Evolutionary conservation across 495 filamentous ascomycete genomes (phyloP).

Genomic region (Xylaria scruposa): DNA sequence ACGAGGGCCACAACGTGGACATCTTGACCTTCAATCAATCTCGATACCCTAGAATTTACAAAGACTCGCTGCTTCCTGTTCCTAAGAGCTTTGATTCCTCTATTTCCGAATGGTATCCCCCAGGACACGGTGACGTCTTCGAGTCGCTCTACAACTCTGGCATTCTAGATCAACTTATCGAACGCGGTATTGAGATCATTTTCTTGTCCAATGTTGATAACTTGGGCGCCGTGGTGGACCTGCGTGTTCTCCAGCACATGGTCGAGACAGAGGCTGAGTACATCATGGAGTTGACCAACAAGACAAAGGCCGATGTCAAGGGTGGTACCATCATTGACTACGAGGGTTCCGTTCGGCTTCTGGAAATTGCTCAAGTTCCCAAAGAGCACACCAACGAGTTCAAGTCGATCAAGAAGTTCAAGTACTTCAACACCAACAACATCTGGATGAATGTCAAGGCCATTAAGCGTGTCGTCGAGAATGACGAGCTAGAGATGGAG

Average conservation of each 20-base stretch:
- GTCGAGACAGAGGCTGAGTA: constrained; percentile 93
- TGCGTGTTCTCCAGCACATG: constrained; percentile 99
- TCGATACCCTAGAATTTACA: constrained; percentile 93
- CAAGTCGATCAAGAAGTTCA: constrained; percentile 99
- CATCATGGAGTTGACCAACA: constrained; percentile 99
- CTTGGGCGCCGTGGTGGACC: constrained; percentile 95
- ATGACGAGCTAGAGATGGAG: constrained; percentile 98
- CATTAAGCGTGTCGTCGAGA: constrained; percentile 98
- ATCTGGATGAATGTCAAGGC: constrained; percentile 99
- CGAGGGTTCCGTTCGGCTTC: constrained; percentile 91
- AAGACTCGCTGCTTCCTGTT: constrained; percentile 95
- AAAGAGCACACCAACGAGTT: constrained; percentile 99
- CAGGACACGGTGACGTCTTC: constrained; percentile 98
- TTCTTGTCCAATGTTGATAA: constrained; percentile 99
- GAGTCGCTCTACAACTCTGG: constrained; percentile 99
- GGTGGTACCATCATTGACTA: constrained; percentile 99
- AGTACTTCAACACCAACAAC: constrained; percentile 99
- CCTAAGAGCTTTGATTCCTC: constrained; percentile 88
- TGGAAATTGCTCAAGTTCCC: constrained; percentile 99
- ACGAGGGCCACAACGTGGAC: constrained; percentile 99
- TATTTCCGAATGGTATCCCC: constrained; percentile 98
- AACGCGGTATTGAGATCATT: constrained; percentile 93
- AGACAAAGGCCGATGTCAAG: constrained; percentile 99
- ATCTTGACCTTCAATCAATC: constrained; percentile 99
- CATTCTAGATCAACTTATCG: constrained; percentile 93